Evolutionary conservation across 2,329 filamentous ascomycete genomes (phyloP).

Genomic region (Diaporthe destruens): DNA sequence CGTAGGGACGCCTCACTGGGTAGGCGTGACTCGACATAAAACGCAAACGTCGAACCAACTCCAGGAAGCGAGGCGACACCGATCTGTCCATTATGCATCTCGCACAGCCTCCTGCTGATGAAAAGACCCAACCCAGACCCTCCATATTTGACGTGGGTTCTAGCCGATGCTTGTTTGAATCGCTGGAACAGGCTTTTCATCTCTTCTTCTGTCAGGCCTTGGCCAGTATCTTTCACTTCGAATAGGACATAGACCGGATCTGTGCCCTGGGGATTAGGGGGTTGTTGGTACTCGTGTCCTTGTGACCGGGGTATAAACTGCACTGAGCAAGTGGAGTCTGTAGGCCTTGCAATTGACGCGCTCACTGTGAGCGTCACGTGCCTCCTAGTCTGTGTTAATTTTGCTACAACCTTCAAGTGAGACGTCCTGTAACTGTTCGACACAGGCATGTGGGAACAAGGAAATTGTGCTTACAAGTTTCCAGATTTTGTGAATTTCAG

Average conservation of each 20-base stretch:
- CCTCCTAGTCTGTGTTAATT: slow-evolving; percentile 48
- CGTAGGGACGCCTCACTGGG: slow-evolving; percentile 56
- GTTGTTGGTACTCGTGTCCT: slow-evolving; percentile 56
- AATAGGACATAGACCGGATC: slow-evolving; percentile 76
- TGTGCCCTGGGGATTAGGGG: slow-evolving; percentile 46
- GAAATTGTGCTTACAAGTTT: slow-evolving; percentile 50
- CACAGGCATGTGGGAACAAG: no score
- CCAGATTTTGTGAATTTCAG: slow-evolving; percentile 83
- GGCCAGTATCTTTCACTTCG: slow-evolving; percentile 81
- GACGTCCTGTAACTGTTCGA: no score
- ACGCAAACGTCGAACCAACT: slow-evolving; percentile 80
- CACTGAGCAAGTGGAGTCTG: slow-evolving; percentile 60
- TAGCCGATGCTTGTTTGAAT: slow-evolving; percentile 79
- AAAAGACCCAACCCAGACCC: slow-evolving; percentile 82
- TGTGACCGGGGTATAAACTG: slow-evolving; percentile 72
- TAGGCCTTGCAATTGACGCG: slow-evolving; percentile 56
- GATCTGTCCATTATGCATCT: slow-evolving; percentile 84
- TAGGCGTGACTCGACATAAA: slow-evolving; percentile 74
- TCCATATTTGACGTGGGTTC: slow-evolving; percentile 80
- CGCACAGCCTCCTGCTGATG: slow-evolving; percentile 82
- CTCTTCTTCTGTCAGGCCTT: slow-evolving; percentile 75
- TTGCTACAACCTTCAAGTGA: no score
- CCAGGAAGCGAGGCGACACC: slow-evolving; percentile 78
- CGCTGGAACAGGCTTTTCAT: slow-evolving; percentile 79
- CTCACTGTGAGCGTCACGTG: slow-evolving; percentile 65